Evolutionary conservation across 257 asterid genomes (phyloP), one percentile per base, ranked within the genome.

Genomic region (Scutellaria baicalensis): DNA sequence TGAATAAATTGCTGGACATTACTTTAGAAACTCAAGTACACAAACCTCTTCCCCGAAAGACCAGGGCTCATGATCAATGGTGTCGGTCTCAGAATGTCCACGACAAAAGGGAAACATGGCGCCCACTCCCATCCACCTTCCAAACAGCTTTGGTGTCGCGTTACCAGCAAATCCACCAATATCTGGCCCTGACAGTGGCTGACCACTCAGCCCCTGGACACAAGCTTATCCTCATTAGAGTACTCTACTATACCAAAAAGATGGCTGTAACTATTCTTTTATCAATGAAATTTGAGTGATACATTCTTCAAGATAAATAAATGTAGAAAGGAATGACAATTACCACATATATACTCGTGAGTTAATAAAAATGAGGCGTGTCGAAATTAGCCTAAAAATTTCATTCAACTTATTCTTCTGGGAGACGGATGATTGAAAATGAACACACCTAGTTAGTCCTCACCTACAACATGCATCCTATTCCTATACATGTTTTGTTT

Each of bases 71-170:
- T 94, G 99, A 81, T 91, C 92, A 35, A 61, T 43, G 9, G 96
- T 91, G 72, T 76, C 95, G 4, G 73, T 74, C 77, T 91, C 97
- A 64, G 99, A 94, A 80, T 94, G 99, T 9, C 95, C 99, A 69
- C 97, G 97, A 68, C 93, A 91, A 75, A 94, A 94, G 45, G 99
- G 99, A 80, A 94, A 91, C 91, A 94, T 62, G 62, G 99, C 66
- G 31, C 95, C 97, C 44, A 94, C 76, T 61, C 97, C 99, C 96
- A 94, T 87, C 99, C 99, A 94, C 87, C 96, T 87, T 64, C 96
- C 99, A 77, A 91, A 94, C 81, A 94, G 89, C 77, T 83, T 89
- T 9, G 96, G 96, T 9, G 97, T 89, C 36, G 99, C 97, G 77
- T 91, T 86, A 56, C 96, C 99, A 73, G 96, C 96, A 81, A 93